phyloP scores from a whole-genome alignment of 2,329 filamentous ascomycete genomes.

The Colletotrichum echinochloae region DNA sequence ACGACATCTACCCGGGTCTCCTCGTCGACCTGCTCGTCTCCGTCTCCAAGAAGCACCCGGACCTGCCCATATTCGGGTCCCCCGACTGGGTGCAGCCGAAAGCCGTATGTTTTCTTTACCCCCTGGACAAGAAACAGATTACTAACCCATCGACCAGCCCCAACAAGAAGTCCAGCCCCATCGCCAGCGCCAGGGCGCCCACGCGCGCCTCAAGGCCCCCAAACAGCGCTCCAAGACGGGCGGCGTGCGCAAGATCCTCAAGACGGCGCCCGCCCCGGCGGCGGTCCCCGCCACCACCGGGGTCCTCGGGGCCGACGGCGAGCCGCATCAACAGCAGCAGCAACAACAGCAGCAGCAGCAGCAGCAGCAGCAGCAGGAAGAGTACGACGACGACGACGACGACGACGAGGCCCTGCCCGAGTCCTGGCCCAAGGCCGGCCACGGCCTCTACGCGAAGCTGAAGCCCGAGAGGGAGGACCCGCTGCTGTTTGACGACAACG shows the following conservation, averaged over 20 bases:
- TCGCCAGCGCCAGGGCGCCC: slow-evolving; percentile 1
- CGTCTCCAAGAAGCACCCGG: slow-evolving; percentile 56
- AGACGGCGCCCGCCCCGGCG: slow-evolving; percentile 43
- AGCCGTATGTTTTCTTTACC: background rate
- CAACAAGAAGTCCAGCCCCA: background rate
- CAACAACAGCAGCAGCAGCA: background rate
- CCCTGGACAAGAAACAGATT: background rate
- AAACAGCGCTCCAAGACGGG: slow-evolving; percentile 50
- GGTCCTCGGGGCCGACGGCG: slow-evolving; percentile 41
- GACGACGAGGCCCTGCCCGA: slow-evolving; percentile 51
- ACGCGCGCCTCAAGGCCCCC: slow-evolving; percentile 18
- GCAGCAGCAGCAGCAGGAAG: background rate
- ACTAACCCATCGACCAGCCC: background rate
- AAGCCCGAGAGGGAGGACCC: slow-evolving; percentile 53
- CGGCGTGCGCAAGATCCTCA: slow-evolving; percentile 50
- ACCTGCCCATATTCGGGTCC: slow-evolving; percentile 56
- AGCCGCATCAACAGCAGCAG: background rate
- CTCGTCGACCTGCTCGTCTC: slow-evolving; percentile 56
- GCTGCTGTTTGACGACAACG: slow-evolving; percentile 54
- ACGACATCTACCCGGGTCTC: slow-evolving; percentile 56
- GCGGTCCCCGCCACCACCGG: slow-evolving; percentile 10
- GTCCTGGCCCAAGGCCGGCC: slow-evolving; percentile 55
- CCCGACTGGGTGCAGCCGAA: slow-evolving; percentile 53
- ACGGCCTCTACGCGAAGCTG: slow-evolving; percentile 55
- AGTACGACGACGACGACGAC: slow-evolving; percentile 42